Conservation (phyloP, 2,329 filamentous ascomycete species). For the Xylariaceae sp. region DNA sequence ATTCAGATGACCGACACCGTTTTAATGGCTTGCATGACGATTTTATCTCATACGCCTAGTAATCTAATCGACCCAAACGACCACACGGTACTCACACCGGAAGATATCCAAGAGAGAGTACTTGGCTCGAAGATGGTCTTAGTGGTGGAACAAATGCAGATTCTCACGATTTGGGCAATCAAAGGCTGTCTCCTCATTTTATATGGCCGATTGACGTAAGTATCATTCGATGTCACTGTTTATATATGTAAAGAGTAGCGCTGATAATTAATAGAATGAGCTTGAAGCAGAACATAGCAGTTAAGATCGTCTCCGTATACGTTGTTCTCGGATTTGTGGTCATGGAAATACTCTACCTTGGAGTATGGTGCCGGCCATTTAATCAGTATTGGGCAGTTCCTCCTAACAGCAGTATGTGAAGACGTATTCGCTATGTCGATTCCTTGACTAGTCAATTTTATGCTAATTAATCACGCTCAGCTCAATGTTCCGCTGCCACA, state of each 20-base stretch:
- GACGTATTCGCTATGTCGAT: background rate
- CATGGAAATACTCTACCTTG: constrained; percentile 53
- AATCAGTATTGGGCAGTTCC: constrained; percentile 61
- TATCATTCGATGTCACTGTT: constrained; percentile 7
- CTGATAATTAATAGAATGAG: constrained; percentile 41
- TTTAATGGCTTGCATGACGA: constrained; percentile 57
- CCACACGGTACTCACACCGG: constrained; percentile 46
- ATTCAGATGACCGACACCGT: constrained; percentile 52
- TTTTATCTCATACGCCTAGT: constrained; percentile 57
- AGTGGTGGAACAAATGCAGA: constrained; percentile 64
- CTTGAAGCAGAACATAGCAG: constrained; percentile 48
- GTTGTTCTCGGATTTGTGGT: constrained; percentile 50
- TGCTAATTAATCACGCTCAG: constrained; percentile 32
- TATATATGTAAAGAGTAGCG: background rate
- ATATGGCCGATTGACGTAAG: constrained; percentile 57
- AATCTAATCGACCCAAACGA: constrained; percentile 60
- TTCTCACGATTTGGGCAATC: constrained; percentile 58
- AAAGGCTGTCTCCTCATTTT: constrained; percentile 61
- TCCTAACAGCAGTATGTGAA: constrained; percentile 47
- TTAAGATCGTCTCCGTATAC: constrained; percentile 54
- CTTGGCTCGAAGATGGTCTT: constrained; percentile 65
- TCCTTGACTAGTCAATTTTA: background rate
- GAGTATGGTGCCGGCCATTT: constrained; percentile 60
- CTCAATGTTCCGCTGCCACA: constrained; percentile 59
- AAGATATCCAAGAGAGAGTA: constrained; percentile 45